Percentiles rank a stretch among this genome's conserved stretches.
These are phyloP conservation scores for Delphinella strobiligena DNA, from an alignment of 2,329 filamentous ascomycete species.

Conservation along the genomic window DNA sequence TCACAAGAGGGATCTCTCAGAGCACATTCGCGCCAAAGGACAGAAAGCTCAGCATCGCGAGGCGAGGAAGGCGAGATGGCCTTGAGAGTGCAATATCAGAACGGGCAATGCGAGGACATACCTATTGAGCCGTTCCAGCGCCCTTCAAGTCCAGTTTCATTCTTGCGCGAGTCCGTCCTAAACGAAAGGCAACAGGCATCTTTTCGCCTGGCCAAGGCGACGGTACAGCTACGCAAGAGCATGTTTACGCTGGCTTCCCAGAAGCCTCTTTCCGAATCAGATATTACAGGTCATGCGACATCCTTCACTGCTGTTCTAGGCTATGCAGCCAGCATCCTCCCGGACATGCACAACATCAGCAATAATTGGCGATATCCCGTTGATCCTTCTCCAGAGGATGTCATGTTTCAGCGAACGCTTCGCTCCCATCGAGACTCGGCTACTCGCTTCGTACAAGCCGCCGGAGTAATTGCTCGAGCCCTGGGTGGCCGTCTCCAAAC, in stretches of 20 bases:
- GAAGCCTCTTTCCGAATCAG: constrained; percentile 12
- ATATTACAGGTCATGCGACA: constrained; percentile 27
- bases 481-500: constrained; percentile 42
- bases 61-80: constrained; percentile 28
- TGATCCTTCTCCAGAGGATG: constrained; percentile 40
- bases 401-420: constrained; percentile 43
- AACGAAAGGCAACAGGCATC: constrained; percentile 41
- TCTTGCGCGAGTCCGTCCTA: constrained; percentile 21
- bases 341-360: constrained; percentile 45
- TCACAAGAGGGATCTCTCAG: constrained; percentile 19
- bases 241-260: constrained; percentile 38
- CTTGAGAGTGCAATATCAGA: constrained; percentile 45
- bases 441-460: constrained; percentile 50
- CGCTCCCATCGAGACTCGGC: constrained; percentile 43
- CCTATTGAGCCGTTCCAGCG: constrained; percentile 26
- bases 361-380: constrained; percentile 48
- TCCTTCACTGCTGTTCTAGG: constrained; percentile 26
- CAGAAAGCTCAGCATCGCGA: constrained; percentile 16
- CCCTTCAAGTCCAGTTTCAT: constrained; percentile 15
- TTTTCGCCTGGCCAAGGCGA: constrained; percentile 42
- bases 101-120: constrained; percentile 49
- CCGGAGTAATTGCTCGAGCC: constrained; percentile 44
- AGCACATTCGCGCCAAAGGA: constrained; percentile 36
- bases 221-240: constrained; percentile 42
- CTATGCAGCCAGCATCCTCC: constrained; percentile 31